Conservation (phyloP, 2,329 filamentous ascomycete genomes). For the Fusarium camptoceras region DNA sequence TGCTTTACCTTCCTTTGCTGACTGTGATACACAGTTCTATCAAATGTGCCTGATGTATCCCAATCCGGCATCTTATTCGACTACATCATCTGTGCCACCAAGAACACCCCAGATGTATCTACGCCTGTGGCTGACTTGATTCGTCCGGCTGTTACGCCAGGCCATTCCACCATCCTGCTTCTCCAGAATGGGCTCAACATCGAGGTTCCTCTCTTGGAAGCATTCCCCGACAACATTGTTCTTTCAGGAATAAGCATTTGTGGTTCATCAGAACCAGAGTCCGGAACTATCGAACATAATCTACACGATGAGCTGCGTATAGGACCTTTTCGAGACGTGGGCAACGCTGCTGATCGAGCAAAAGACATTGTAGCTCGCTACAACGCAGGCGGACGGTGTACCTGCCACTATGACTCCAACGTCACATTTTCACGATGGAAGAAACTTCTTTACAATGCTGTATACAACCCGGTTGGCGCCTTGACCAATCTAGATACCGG, state of each 20-base stretch:
- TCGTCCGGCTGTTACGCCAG: slow-evolving; percentile 36
- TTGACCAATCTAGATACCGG: slow-evolving; percentile 39
- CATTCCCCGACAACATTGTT: slow-evolving; percentile 39
- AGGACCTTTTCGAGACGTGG: slow-evolving; percentile 37
- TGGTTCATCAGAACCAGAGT: slow-evolving; percentile 41
- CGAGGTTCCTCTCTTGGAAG: slow-evolving; percentile 33
- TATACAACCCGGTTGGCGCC: slow-evolving; percentile 42
- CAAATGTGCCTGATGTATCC: slow-evolving; percentile 36
- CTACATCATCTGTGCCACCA: slow-evolving; percentile 43
- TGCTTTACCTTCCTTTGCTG: not conserved
- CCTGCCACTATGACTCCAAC: slow-evolving; percentile 36
- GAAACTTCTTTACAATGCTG: slow-evolving; percentile 44
- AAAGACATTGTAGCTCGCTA: slow-evolving; percentile 41
- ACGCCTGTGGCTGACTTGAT: slow-evolving; percentile 36
- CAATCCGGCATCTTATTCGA: slow-evolving; percentile 33
- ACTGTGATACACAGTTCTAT: slow-evolving; percentile 29
- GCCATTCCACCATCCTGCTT: slow-evolving; percentile 38
- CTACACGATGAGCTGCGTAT: slow-evolving; percentile 39
- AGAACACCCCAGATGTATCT: slow-evolving; percentile 42
- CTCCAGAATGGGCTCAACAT: slow-evolving; percentile 46
- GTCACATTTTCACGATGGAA: slow-evolving; percentile 43
- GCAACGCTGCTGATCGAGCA: slow-evolving; percentile 32
- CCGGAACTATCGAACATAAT: slow-evolving; percentile 40
- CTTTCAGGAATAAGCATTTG: slow-evolving; percentile 45
- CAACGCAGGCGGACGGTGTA: slow-evolving; percentile 32